A percentile compares a stretch with the other conserved stretches of the same genome.
Conservation (phyloP, 2,329 filamentous ascomycete species). For the Alternaria longipes region DNA sequence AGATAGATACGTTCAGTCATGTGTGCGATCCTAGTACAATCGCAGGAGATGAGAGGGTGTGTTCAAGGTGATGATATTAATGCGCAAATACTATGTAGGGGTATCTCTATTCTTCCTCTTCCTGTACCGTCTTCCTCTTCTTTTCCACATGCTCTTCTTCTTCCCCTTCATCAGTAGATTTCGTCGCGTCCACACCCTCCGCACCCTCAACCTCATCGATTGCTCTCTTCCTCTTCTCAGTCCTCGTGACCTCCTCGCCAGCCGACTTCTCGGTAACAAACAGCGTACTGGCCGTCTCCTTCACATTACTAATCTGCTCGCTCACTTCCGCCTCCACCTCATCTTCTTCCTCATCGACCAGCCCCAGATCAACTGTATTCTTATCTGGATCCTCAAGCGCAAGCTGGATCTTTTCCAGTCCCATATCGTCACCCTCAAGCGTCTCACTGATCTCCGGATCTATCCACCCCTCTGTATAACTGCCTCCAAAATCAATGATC, state of each 20-base stretch:
- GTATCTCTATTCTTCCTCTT: constrained; percentile 2
- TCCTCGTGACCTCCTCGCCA: constrained; percentile 11
- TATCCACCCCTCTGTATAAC: constrained; percentile 54
- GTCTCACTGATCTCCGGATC: constrained; percentile 50
- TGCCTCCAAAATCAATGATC: constrained; percentile 55
- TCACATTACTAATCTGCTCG: constrained; percentile 1
- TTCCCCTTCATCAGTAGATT: neutral
- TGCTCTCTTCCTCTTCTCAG: constrained; percentile 13
- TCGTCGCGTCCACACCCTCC: neutral
- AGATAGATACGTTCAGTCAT: neutral
- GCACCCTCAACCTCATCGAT: constrained; percentile 2
- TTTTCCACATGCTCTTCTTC: neutral
- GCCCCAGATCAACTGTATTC: constrained; percentile 14
- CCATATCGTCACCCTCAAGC: constrained; percentile 51
- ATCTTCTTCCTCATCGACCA: constrained; percentile 4
- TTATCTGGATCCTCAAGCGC: constrained; percentile 23
- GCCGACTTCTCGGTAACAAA: constrained; percentile 12
- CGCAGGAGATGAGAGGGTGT: too few relatives aligned
- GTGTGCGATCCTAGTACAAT: neutral
- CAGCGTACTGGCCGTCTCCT: constrained; percentile 13
- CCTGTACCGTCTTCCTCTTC: neutral
- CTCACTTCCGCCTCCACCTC: neutral
- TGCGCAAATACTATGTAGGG: constrained; percentile 1
- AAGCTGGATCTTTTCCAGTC: constrained; percentile 26
- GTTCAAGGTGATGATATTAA: neutral